Base-by-base conservation (phyloP, 176 grass and related monocot species). In the Hyparrhenia diplandra region DNA sequence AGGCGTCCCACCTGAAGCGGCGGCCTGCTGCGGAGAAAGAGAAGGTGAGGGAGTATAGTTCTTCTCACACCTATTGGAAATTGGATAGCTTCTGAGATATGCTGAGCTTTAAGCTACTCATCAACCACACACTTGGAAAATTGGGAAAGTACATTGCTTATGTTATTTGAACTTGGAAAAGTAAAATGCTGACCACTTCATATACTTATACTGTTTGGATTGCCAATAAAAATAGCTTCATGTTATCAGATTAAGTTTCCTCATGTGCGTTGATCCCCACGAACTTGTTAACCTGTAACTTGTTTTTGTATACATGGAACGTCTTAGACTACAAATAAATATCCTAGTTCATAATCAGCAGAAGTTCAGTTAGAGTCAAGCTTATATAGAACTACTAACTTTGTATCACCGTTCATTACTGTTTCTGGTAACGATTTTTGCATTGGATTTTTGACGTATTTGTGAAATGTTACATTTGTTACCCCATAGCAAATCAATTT, bases 1-100 rank as follows among this genome's bases (percentile, higher is more conserved):
- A 98, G 70, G 84, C 90, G 39, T 95, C 92, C 9, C 90, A 89
- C 79, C 72, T 98, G 76, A 98, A 95, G 85, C 85, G 86, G 34
- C 85, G 88, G 42, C 96, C 93, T 36, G 82, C 47, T 82, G 81
- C 73, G 32, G 96, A 89, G 58, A 77, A 82, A 47, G 78, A 83
- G 67, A 84, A 79, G 78, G 80, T 86, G 13, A 67, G 49, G 29
- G 34, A 73, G 73, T 62, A 41, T 37, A 41, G 8, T 20, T 64
- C 30, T 34, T 89, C 30, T 5, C 13, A 10, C 34, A n/a, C 14
- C 1, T 82, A 10, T 54, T 62, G 23, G 9, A 82, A 67, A 29
- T 29, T 20, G 25, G 3, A 35, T 77, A 68, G 20, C 40, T 54
- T 88, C 23, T 73, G 57, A 59, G n/a, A 21, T 76, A 13, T 43